Percentiles rank a stretch among this genome's conserved stretches.
phyloP scores from a whole-genome alignment of 1,284 basidiomycete genomes.

The Cutaneotrichosporon sp. region DNA sequence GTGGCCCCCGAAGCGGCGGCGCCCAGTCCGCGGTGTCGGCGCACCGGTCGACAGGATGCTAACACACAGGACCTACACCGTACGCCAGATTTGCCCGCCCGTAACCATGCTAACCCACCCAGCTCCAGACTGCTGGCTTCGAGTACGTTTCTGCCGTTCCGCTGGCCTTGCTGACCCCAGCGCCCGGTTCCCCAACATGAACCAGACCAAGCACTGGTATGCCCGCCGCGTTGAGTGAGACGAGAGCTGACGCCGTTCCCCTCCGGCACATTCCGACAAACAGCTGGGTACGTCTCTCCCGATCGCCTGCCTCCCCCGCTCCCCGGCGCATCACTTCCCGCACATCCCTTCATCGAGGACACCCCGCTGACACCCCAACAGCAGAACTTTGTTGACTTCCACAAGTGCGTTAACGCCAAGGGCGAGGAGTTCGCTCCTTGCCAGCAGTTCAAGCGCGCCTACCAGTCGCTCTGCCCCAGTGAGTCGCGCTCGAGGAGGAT shows the following conservation, averaged over 20 bases:
- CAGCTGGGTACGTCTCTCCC: constrained; percentile 17
- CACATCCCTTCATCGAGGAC: not conserved
- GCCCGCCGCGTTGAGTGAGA: constrained; percentile 24
- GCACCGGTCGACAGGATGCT: constrained; percentile 7
- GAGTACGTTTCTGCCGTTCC: constrained; percentile 40
- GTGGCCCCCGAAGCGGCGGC: constrained; percentile 17
- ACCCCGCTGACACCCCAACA: constrained; percentile 51
- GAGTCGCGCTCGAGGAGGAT: constrained; percentile 46
- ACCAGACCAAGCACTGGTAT: constrained; percentile 92
- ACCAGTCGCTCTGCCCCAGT: constrained; percentile 97
- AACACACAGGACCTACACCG: constrained; percentile 41
- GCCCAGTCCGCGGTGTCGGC: too few relatives aligned
- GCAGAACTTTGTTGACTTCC: constrained; percentile 97
- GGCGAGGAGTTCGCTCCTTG: constrained; percentile 96
- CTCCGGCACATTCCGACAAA: not conserved
- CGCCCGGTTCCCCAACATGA: constrained; percentile 93
- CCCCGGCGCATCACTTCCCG: not conserved
- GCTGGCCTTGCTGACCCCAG: constrained; percentile 16
- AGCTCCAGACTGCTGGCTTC: constrained; percentile 51
- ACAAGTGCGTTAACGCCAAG: constrained; percentile 95
- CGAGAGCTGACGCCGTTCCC: not conserved
- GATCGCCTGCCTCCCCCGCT: not conserved
- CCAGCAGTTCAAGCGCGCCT: constrained; percentile 97
- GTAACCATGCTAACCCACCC: not conserved
- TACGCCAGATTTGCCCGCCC: constrained; percentile 22